A percentile compares a stretch with the other conserved stretches of the same genome.
Conservation (phyloP, 345 rosid genomes). For the Gossypium sturtianum region DNA sequence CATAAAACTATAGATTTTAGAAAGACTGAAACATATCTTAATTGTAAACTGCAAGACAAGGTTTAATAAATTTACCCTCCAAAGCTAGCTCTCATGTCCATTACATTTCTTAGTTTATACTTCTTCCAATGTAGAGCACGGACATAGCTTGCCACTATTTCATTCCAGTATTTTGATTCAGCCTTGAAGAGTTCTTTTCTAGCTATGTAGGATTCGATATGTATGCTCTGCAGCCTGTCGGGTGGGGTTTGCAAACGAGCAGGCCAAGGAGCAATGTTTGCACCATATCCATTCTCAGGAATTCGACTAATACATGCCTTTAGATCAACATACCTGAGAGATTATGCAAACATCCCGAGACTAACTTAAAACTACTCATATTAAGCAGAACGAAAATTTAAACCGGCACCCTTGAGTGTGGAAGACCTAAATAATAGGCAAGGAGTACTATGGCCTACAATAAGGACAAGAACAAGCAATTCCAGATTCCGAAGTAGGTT, state of each 20-base stretch:
- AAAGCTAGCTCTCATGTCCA: slow-evolving; percentile 96
- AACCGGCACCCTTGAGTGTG: background rate
- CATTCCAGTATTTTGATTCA: slow-evolving; percentile 87
- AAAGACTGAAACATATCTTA: background rate
- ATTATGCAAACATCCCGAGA: background rate
- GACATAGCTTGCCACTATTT: slow-evolving; percentile 65
- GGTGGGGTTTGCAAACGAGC: slow-evolving; percentile 79
- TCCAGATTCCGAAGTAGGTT: background rate
- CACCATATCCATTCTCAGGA: slow-evolving; percentile 84
- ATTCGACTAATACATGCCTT: slow-evolving; percentile 79
- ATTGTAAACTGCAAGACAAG: slow-evolving; percentile 2
- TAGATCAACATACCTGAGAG: slow-evolving; percentile 68
- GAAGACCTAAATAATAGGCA: background rate
- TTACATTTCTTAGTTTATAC: slow-evolving; percentile 76
- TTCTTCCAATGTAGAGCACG: slow-evolving; percentile 79
- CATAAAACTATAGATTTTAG: slow-evolving; percentile 14
- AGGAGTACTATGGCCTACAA: slow-evolving; percentile 1
- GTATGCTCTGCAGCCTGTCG: slow-evolving; percentile 81
- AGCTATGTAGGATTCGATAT: slow-evolving; percentile 76
- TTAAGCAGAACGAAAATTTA: slow-evolving; percentile 7
- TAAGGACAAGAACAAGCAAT: slow-evolving; percentile 10
- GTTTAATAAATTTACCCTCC: slow-evolving; percentile 65
- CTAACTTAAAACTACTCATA: slow-evolving; percentile 2
- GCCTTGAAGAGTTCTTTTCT: slow-evolving; percentile 88
- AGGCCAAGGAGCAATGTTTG: slow-evolving; percentile 74